phyloP scores from a whole-genome alignment of 2,329 filamentous ascomycete genomes.

The Didymella sp. region DNA sequence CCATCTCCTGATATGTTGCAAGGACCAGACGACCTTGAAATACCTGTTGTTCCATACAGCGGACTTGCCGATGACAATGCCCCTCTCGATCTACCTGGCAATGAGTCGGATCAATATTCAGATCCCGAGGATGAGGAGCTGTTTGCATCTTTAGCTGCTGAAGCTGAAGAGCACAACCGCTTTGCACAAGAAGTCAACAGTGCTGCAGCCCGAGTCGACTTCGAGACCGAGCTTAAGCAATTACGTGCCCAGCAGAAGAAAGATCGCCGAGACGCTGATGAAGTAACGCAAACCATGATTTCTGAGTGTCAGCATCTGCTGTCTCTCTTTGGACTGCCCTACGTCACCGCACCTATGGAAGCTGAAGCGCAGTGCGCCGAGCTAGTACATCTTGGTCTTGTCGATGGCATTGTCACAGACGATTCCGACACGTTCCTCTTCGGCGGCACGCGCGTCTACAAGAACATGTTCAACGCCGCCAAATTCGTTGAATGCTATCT shows the following conservation, averaged over 20 bases:
- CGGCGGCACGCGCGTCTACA: conserved; percentile 94
- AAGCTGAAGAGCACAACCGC: conserved; percentile 91
- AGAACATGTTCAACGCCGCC: conserved; percentile 99
- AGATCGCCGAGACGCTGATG: conserved; percentile 92
- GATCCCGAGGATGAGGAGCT: conserved; percentile 94
- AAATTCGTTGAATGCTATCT: conserved; percentile 99
- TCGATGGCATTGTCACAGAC: conserved; percentile 97
- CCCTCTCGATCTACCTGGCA: conserved; percentile 34
- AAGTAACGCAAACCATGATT: conserved; percentile 96
- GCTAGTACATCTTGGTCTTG: conserved; percentile 82
- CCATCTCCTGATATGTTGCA: conserved; percentile 34
- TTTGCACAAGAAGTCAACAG: conserved; percentile 90
- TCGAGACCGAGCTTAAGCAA: conserved; percentile 85
- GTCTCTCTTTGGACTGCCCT: conserved; percentile 89
- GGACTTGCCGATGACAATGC: conserved; percentile 41
- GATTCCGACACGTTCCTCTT: conserved; percentile 97
- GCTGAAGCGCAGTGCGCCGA: conserved; percentile 97
- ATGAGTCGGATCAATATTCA: conserved; percentile 59
- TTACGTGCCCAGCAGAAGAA: conserved; percentile 95
- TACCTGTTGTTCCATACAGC: conserved; percentile 40
- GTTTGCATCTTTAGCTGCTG: conserved; percentile 81
- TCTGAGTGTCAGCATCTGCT: conserved; percentile 92
- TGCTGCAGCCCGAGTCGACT: conserved; percentile 71
- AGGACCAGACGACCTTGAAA: conserved; percentile 39
- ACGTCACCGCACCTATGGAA: conserved; percentile 98